Base-by-base conservation (phyloP, 345 rosid species). In the Limnanthes douglasii region DNA sequence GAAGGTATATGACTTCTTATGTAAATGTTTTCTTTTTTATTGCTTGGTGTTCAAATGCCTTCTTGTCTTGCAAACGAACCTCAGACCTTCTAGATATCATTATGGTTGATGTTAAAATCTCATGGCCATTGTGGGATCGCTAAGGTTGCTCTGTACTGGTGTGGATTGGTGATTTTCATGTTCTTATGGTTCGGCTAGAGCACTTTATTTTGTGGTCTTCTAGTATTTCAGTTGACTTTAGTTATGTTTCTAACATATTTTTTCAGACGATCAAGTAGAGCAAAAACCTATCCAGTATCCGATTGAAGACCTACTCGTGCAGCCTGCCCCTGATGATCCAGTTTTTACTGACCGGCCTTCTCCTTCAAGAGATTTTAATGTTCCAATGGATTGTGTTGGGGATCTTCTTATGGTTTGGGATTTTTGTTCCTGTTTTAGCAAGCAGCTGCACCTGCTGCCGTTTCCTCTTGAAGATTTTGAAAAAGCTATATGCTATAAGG, bases 371-470 rank as follows among this genome's bases (percentile, higher is more conserved):
- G 88, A 84, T 42, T 90, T 90, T 54, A 69, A 51, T 53, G 65
- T 80, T 60, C 72, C 86, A 9, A 56, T 75, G 65, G 68, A 72
- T 46, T 84, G 72, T 45, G 69, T 80, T 26, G 94, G 93, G 33
- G 76, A 90, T 69, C 85, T 90, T 59, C 58, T 90, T 40, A 70
- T 70, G 96, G 73, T 84, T 52, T 90, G 98, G 98, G 94, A 90
- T 50, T 84, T 84, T 61, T 90, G 96, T 59, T 66, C 74, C 37
- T 74, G 96, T 32, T 90, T 72, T 62, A 49, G 83, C 48, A 66
- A 72, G 59, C 67, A 61, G 61, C 59, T 90, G 52, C 64, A 66
- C 49, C 59, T 90, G 49, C 80, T 49, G 54, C 76, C 80, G 20
- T 90, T 84, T 67, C 69, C 94, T 38, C 66, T 90, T 20, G 88